These are phyloP conservation scores for Metschnikowia orientalis DNA, from an alignment of 805 yeast genomes.

Conservation along the genomic window DNA sequence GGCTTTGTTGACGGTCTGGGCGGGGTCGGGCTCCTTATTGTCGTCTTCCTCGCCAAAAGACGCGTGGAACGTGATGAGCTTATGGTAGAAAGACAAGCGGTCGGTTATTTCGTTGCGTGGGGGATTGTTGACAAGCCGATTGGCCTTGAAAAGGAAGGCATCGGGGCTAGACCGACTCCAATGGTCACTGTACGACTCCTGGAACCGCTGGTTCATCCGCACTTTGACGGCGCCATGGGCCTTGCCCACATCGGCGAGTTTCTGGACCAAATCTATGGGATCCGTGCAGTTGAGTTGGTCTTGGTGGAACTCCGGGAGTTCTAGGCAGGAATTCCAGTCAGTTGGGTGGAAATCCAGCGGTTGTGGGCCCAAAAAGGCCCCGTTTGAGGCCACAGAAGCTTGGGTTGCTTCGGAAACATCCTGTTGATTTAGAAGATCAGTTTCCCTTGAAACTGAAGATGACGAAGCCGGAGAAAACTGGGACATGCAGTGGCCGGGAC, in stretches of 20 bases:
- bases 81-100: conserved; percentile 45
- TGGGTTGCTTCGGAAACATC: too few species aligned
- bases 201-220: conserved; percentile 46
- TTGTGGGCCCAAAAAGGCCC: too few species aligned
- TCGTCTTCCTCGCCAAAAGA: background rate
- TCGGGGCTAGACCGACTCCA: conserved; percentile 40
- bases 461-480: too few species aligned
- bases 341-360: too few species aligned
- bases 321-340: conserved; percentile 5
- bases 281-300: conserved; percentile 49
- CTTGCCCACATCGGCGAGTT: conserved; percentile 47
- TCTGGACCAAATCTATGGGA: conserved; percentile 64
- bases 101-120: conserved; percentile 38
- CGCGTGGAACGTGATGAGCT: conserved; percentile 41
- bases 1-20: too few species aligned
- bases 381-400: too few species aligned
- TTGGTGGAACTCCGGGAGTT: conserved; percentile 52
- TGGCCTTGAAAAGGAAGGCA: conserved; percentile 48
- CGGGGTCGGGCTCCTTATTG: too few species aligned
- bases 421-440: too few species aligned
- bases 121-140: conserved; percentile 45
- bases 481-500: too few species aligned
- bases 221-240: conserved; percentile 73
- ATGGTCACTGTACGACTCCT: conserved; percentile 10
- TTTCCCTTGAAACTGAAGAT: too few species aligned